Evolutionary conservation across 2,329 filamentous ascomycete genomes (phyloP), one percentile per base, ranked within the genome.

Genomic region (Cytospora piceae): DNA sequence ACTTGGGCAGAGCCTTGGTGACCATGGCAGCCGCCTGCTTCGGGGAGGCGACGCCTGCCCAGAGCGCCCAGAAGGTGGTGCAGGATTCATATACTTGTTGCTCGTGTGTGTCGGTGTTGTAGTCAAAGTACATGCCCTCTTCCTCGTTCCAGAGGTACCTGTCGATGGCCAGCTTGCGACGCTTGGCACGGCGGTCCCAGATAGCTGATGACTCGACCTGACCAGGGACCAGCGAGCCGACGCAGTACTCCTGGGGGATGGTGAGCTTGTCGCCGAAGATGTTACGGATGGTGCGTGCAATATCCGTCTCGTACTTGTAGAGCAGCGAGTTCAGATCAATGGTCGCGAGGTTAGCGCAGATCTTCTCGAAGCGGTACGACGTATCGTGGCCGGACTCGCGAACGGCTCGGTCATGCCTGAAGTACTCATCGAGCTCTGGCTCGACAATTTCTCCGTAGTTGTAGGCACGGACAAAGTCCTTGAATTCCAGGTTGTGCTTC

Each of bases 341-440:
- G 0, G 94, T 97, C 14, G 94, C 95, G 31, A 98, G 82, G 74
- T 97, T 88, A 14, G 92, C 95, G 72, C 91, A 94, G 29, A 96
- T 85, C 56, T 88, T 90, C 78, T 98, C 95, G 24, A 99, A 84
- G 22, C 95, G 92, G 78, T 98, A 98, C 20, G 92, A 92, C 2
- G 95, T 99, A 75, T 99, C 95, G 77, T 99, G 95, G 15, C 95
- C 95, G 22, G 94, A 97, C 78, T 99, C 95, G 70, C 95, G 90
- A 39, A 98, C 94, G 2, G 94, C 94, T 67, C 95, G 91, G 75
- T 99, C 95, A 76, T 99, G 95, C 74, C 96, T 80, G 80, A 98
- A 98, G 79, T 98, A 99, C 56, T 94, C 88, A 73, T 99, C 95
- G 17, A 99, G 83, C 69, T 96, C 92, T 0, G 94, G 93, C 79